Conservation (phyloP, 2,329 filamentous ascomycete species). For the Ophiostoma novo-ulmi region DNA sequence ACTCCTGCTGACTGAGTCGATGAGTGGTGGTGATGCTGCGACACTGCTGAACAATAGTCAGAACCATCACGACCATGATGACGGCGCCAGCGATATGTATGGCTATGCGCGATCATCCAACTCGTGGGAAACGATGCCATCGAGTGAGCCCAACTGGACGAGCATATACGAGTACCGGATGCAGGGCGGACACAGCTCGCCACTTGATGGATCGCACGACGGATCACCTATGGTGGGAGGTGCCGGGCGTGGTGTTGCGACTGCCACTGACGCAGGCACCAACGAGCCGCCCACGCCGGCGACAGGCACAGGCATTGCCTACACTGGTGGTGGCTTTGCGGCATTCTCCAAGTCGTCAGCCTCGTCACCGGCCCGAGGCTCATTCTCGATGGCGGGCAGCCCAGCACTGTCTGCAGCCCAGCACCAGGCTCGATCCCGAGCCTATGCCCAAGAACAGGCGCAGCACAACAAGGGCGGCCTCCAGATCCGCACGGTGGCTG, state of each 20-base stretch:
- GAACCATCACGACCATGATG: not conserved
- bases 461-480: not conserved
- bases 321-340: not conserved
- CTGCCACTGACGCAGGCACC: slow-evolving; percentile 18
- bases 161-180: slow-evolving; percentile 24
- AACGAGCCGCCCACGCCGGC: slow-evolving; percentile 18
- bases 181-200: not conserved
- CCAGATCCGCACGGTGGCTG: not conserved
- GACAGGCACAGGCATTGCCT: slow-evolving; percentile 16
- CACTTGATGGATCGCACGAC: not conserved
- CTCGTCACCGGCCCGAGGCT: slow-evolving; percentile 5
- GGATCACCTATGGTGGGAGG: not conserved
- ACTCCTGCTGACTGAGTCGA: slow-evolving; percentile 22
- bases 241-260: not conserved
- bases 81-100: not conserved
- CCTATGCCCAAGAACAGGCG: not conserved
- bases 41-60: not conserved
- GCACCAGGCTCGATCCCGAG: slow-evolving; percentile 8
- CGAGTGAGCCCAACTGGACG: slow-evolving; percentile 27
- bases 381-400: slow-evolving; percentile 10
- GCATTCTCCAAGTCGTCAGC: slow-evolving; percentile 8
- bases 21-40: slow-evolving; percentile 1
- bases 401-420: slow-evolving; percentile 17
- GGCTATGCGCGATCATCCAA: slow-evolving; percentile 20
- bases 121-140: slow-evolving; percentile 28